Evolutionary conservation across 106 monocot species (phyloP), one percentile per base, ranked within the genome.

Genomic region (Alisma plantagoaquatica): DNA sequence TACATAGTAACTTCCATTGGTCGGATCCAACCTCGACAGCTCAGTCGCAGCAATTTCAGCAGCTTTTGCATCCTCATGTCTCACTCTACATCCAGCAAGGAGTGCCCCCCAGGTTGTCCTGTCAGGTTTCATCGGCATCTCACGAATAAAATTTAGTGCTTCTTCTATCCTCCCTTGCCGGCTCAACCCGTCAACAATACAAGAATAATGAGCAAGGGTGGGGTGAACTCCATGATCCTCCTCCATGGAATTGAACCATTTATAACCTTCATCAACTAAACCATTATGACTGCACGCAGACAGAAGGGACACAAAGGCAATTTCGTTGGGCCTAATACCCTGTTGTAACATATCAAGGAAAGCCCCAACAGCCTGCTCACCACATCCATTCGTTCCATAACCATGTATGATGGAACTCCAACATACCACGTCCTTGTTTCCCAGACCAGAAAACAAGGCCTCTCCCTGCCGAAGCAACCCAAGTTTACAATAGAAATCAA

Each of bases 401-500:
- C 81, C 81, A 35, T 82, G 65, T 30, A 82, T 82, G 76, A 82
- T 73, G 31, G 81, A 73, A 46, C 81, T 73, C 72, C 76, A 82
- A 53, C 61, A 73, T 4, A 82, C 69, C 27, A 69, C 52, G 46
- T 82, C 76, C 50, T 49, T 76, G 18, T 23, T 28, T 30, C 62
- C 10, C 2, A 73, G 23, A 1, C 15, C 62, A n/a, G n/a, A 28
- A 28, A 82, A 82, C 51, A 76, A 47, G 29, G 31, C 43, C 61
- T 82, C 56, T 33, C 61, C 76, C 49, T 82, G 59, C 7, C 32
- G 29, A 23, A 72, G 49, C 52, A 14, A 73, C 35, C 81, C 81
- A 33, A 66, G 15, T 43, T 76, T 73, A 57, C 69, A 73, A 43
- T 82, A 82, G 42, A 73, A 68, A 59, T 82, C 76, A 49, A 82